Conservation (phyloP, 805 yeast genomes). For the Ogataea nitratoaversa region DNA sequence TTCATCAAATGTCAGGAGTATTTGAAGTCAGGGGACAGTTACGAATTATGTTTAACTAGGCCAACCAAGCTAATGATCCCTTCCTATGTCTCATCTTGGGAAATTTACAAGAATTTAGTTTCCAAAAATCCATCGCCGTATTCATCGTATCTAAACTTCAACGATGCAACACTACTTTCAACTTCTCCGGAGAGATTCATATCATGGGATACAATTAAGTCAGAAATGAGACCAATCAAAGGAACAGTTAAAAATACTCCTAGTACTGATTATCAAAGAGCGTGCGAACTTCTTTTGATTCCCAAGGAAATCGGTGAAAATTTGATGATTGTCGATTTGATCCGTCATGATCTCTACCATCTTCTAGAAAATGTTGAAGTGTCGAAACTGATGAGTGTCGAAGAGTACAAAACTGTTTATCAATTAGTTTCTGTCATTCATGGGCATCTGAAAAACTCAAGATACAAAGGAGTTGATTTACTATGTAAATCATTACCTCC, state of each 20-base stretch:
- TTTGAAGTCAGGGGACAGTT: constrained; percentile 80
- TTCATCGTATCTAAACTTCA: constrained; percentile 72
- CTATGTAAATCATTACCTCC: constrained; percentile 84
- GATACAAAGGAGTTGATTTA: constrained; percentile 70
- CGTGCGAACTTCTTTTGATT: constrained; percentile 61
- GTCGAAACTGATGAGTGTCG: constrained; percentile 80
- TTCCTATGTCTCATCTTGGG: constrained; percentile 58
- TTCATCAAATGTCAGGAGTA: constrained; percentile 63
- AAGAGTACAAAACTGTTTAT: constrained; percentile 86
- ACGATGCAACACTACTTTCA: constrained; percentile 62
- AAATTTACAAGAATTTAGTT: constrained; percentile 68
- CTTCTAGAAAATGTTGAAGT: constrained; percentile 65
- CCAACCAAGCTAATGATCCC: constrained; percentile 60
- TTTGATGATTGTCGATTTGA: constrained; percentile 92
- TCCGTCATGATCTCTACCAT: constrained; percentile 83
- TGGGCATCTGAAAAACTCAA: constrained; percentile 44
- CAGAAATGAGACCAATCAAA: constrained; percentile 91
- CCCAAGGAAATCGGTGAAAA: constrained; percentile 96
- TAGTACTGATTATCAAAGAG: constrained; percentile 51
- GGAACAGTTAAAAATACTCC: constrained; percentile 81
- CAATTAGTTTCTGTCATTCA: constrained; percentile 88
- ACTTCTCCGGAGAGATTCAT: constrained; percentile 95
- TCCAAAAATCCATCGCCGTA: constrained; percentile 87
- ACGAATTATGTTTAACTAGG: constrained; percentile 87
- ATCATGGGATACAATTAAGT: constrained; percentile 58